A percentile compares a stretch with the other conserved stretches of the same genome.
phyloP scores from a whole-genome alignment of 163 green algal species.

The Chlamydomonas reinhardtii region DNA sequence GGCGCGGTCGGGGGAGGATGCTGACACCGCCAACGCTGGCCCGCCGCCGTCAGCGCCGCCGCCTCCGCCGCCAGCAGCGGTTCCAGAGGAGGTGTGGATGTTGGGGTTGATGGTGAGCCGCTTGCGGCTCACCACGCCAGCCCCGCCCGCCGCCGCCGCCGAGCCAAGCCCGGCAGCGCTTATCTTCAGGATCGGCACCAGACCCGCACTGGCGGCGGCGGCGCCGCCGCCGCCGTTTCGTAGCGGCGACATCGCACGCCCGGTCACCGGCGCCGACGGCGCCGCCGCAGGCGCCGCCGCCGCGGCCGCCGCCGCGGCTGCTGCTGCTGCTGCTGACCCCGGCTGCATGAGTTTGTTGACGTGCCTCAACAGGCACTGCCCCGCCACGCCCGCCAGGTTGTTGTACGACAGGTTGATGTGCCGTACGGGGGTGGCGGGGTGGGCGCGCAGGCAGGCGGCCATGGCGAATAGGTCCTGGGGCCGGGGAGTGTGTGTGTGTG shows the following conservation, averaged over 20 bases:
- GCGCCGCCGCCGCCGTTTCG: background rate
- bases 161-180: background rate
- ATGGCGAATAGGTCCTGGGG: conserved; percentile 54
- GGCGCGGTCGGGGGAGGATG: no score
- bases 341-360: conserved; percentile 50
- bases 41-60: no score
- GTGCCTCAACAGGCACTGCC: conserved; percentile 61
- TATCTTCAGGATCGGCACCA: conserved; percentile 36
- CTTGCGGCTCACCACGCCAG: background rate
- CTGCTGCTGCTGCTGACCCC: background rate
- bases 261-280: background rate
- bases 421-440: conserved; percentile 17
- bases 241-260: background rate
- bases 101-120: conserved; percentile 32
- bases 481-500: background rate
- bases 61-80: no score
- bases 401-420: conserved; percentile 55
- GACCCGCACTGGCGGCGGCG: background rate
- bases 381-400: conserved; percentile 55
- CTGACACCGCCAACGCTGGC: background rate
- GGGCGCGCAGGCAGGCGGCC: conserved; percentile 50
- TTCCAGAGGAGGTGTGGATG: background rate
- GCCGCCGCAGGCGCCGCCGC: background rate
- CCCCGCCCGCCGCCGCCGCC: background rate
- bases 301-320: background rate